Evolutionary conservation across 192 early-diverging fungal species (phyloP).

Genomic region (Podila horticola): DNA sequence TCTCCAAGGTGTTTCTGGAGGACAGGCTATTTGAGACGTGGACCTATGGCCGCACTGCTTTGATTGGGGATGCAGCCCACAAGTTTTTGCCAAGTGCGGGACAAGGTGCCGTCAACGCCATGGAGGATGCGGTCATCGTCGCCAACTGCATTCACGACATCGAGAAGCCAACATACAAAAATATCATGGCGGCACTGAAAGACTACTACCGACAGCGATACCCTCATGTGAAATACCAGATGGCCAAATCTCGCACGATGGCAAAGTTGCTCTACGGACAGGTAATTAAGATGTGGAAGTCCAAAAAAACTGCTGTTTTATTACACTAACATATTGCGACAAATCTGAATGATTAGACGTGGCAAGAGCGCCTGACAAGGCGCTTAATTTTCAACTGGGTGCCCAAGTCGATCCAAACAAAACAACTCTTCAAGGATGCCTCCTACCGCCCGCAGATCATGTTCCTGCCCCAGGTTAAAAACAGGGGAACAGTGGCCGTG

Average conservation of each 20-base stretch:
- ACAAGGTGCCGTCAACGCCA: background rate
- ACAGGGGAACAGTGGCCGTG: background rate
- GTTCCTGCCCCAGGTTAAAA: background rate
- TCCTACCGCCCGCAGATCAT: background rate
- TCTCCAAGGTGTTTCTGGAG: background rate
- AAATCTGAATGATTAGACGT: background rate
- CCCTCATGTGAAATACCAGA: slow-evolving; percentile 2
- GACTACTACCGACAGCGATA: background rate
- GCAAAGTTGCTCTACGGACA: background rate
- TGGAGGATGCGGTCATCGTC: background rate
- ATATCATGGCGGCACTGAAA: background rate
- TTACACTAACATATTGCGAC: background rate
- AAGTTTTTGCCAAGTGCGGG: background rate
- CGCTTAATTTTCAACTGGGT: background rate
- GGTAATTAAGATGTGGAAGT: background rate
- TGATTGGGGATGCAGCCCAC: background rate
- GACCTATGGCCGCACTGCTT: background rate
- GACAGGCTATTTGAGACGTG: background rate
- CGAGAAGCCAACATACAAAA: background rate
- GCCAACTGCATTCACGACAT: slow-evolving; percentile 2
- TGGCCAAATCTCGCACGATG: background rate
- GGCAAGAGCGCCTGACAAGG: background rate
- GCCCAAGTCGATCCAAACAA: background rate
- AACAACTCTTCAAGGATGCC: slow-evolving; percentile 1
- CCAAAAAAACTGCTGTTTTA: background rate